A percentile compares a stretch with the other conserved stretches of the same genome.
Evolutionary conservation across 1,139 yeast genomes (phyloP).

Genomic region (Hyphopichia khmerensis): DNA sequence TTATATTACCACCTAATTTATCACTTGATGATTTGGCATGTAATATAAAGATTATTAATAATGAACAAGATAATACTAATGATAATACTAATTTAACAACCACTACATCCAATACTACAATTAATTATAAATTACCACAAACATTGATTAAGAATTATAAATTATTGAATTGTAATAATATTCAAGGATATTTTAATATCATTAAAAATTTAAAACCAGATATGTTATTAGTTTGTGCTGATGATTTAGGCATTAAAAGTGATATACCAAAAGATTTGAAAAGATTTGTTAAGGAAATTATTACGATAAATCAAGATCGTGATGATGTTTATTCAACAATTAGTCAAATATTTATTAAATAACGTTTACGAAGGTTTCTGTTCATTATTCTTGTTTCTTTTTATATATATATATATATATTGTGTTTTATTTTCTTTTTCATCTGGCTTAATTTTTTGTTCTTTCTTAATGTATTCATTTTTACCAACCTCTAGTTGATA

Average conservation of each 20-base stretch:
- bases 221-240: slow-evolving; percentile 41
- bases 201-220: slow-evolving; percentile 46
- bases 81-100: slow-evolving; percentile 1
- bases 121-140: slow-evolving; percentile 16
- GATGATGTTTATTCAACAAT: slow-evolving; percentile 29
- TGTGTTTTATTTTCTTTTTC: background rate
- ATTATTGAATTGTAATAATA: slow-evolving; percentile 40
- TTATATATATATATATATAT: background rate
- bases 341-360: slow-evolving; percentile 21
- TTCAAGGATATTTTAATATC: slow-evolving; percentile 43
- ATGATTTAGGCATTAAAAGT: slow-evolving; percentile 40
- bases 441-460: background rate
- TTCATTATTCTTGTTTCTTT: background rate
- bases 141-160: slow-evolving; percentile 36
- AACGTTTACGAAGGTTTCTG: background rate
- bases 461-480: background rate
- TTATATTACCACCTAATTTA: slow-evolving; percentile 47
- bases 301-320: slow-evolving; percentile 33
- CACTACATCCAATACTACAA: slow-evolving; percentile 8
- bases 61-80: slow-evolving; percentile 5
- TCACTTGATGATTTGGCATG: slow-evolving; percentile 39
- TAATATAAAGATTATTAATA: slow-evolving; percentile 13
- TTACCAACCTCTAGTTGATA: slow-evolving; percentile 57
- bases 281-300: slow-evolving; percentile 39
- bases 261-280: slow-evolving; percentile 37